These are phyloP conservation scores for Purpureocillium lavendulum DNA, from an alignment of 2,329 filamentous ascomycete genomes.

Conservation along the genomic window DNA sequence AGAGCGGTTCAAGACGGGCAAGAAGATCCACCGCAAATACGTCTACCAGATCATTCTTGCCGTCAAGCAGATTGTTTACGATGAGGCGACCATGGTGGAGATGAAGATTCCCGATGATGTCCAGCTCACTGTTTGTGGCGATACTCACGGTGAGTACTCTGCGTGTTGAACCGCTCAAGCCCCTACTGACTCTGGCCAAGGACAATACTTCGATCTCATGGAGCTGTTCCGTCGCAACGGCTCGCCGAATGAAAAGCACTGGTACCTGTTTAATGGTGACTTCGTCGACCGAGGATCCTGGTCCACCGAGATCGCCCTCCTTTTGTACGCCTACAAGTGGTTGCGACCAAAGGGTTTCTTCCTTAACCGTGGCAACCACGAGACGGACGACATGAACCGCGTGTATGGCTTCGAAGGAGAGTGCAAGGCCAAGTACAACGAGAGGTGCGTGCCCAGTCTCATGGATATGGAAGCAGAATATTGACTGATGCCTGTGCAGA, in stretches of 20 bases:
- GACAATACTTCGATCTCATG: slow-evolving; percentile 95
- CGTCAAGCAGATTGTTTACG: slow-evolving; percentile 81
- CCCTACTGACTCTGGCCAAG: slow-evolving; percentile 31
- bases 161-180: not conserved
- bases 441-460: slow-evolving; percentile 37
- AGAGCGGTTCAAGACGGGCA: slow-evolving; percentile 88
- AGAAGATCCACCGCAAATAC: slow-evolving; percentile 93
- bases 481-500: slow-evolving; percentile 25
- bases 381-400: slow-evolving; percentile 98
- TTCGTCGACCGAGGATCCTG: slow-evolving; percentile 97
- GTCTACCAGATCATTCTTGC: slow-evolving; percentile 93
- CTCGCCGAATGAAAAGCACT: slow-evolving; percentile 73
- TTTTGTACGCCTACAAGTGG: slow-evolving; percentile 97
- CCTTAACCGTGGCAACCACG: slow-evolving; percentile 95
- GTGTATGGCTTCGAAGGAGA: slow-evolving; percentile 98
- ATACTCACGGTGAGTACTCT: slow-evolving; percentile 73
- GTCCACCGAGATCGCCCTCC: slow-evolving; percentile 92
- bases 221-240: slow-evolving; percentile 93
- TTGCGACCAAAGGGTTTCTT: slow-evolving; percentile 80
- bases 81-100: slow-evolving; percentile 96
- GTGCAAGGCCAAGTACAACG: slow-evolving; percentile 96
- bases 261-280: slow-evolving; percentile 96
- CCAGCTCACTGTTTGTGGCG: slow-evolving; percentile 87
- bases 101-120: slow-evolving; percentile 70
- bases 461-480: not conserved